Conservation (phyloP, 1,139 yeast species). For the Suhomyces bolitotheri region DNA sequence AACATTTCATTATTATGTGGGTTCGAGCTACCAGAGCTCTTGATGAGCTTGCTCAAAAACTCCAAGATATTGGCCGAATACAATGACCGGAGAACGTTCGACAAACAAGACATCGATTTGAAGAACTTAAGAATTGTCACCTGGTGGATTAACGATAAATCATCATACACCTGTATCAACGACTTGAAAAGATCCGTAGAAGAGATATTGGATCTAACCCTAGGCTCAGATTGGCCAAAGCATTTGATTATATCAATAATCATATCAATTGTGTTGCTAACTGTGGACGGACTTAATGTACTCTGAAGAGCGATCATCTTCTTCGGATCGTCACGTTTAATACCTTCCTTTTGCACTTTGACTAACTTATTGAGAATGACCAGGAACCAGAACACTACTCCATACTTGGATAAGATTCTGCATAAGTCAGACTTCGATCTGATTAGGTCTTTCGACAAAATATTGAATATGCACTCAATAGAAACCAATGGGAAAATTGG, state of each 20-base stretch:
- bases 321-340: background rate
- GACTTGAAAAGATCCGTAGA: conserved; percentile 48
- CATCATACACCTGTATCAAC: conserved; percentile 39
- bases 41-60: conserved; percentile 35
- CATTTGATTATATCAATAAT: conserved; percentile 41
- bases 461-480: conserved; percentile 46
- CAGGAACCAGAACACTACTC: conserved; percentile 52
- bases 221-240: conserved; percentile 47
- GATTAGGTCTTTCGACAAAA: conserved; percentile 45
- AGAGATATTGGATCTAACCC: conserved; percentile 42
- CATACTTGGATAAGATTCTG: conserved; percentile 51
- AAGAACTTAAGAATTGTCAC: conserved; percentile 43
- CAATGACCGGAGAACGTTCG: conserved; percentile 35
- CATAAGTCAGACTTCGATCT: conserved; percentile 55
- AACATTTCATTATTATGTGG: conserved; percentile 42
- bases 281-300: conserved; percentile 20
- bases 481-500: conserved; percentile 51
- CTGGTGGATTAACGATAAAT: conserved; percentile 35
- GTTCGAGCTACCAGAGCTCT: conserved; percentile 30
- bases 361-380: conserved; percentile 39
- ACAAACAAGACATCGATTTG: conserved; percentile 43
- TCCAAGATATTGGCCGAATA: conserved; percentile 46
- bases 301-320: background rate
- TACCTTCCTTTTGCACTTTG: conserved; percentile 18
- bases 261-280: conserved; percentile 28